A percentile compares a stretch with the other conserved stretches of the same genome.
Conservation (phyloP, 2,329 filamentous ascomycete species). For the Colletotrichum cuscutae region DNA sequence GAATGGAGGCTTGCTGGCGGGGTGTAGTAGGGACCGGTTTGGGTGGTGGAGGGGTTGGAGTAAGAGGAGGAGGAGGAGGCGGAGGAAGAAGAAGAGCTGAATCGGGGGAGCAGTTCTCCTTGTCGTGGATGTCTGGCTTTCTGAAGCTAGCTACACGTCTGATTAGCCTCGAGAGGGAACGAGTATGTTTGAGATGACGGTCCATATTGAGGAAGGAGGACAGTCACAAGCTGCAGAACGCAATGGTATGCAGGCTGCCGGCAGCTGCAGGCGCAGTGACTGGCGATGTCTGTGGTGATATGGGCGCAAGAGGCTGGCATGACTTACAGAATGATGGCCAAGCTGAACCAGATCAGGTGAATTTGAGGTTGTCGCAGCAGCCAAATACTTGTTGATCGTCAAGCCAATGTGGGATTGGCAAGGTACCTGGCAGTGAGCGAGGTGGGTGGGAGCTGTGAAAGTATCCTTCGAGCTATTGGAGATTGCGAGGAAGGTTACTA, state of each 20-base stretch:
- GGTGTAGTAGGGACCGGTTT: not conserved
- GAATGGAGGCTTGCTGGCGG: constrained; percentile 3
- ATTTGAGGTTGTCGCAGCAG: constrained; percentile 29
- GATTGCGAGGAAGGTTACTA: not conserved
- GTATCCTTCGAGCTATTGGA: not conserved
- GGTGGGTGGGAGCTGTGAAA: not conserved
- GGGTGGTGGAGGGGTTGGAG: not conserved
- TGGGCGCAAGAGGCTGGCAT: not conserved
- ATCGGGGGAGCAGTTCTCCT: constrained; percentile 8
- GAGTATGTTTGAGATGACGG: constrained; percentile 26
- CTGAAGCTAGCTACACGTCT: constrained; percentile 27
- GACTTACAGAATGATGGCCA: constrained; percentile 18
- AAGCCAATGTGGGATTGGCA: not conserved
- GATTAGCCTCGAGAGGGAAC: constrained; percentile 32
- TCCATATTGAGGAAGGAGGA: constrained; percentile 5
- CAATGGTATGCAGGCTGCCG: constrained; percentile 1
- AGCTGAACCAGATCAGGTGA: constrained; percentile 10
- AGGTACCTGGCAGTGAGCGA: constrained; percentile 6
- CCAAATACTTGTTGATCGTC: not conserved
- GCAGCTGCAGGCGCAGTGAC: constrained; percentile 8
- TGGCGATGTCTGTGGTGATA: constrained; percentile 7
- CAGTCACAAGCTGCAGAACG: not conserved
- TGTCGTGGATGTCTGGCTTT: constrained; percentile 15
- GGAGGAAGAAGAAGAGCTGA: not conserved
- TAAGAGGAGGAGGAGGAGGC: not conserved